phyloP scores from a whole-genome alignment of 1,284 basidiomycete species.

The Polyporus tsugae region DNA sequence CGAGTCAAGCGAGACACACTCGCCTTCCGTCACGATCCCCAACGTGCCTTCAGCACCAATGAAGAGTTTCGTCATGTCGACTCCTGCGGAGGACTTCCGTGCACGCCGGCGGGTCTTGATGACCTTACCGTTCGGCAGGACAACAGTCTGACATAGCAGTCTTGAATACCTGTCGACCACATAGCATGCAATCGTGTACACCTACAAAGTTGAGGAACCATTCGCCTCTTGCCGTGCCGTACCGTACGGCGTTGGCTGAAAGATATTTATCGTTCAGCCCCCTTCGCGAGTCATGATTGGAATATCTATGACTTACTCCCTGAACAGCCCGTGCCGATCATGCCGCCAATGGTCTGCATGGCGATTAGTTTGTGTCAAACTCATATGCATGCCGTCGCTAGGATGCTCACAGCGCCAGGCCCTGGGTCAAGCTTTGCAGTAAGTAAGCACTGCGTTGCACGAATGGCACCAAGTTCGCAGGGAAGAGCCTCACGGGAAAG shows the following conservation, averaged over 20 bases:
- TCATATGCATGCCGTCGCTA: background rate
- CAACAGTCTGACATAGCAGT: slow-evolving; percentile 73
- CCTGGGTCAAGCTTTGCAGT: slow-evolving; percentile 73
- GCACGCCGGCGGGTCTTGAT: slow-evolving; percentile 92
- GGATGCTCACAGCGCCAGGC: slow-evolving; percentile 58
- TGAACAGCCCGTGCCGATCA: slow-evolving; percentile 87
- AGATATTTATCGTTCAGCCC: background rate
- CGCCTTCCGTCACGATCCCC: slow-evolving; percentile 92
- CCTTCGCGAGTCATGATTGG: too few species aligned
- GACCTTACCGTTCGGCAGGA: slow-evolving; percentile 89
- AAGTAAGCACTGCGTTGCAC: background rate
- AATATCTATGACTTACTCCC: slow-evolving; percentile 60
- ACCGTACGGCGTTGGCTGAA: slow-evolving; percentile 69
- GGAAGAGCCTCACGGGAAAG: slow-evolving; percentile 74
- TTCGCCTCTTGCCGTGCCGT: slow-evolving; percentile 59
- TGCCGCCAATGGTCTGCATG: slow-evolving; percentile 81
- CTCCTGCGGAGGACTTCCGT: slow-evolving; percentile 91
- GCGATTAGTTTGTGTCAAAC: background rate
- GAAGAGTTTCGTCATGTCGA: slow-evolving; percentile 91
- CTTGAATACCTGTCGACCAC: background rate
- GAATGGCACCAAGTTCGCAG: background rate
- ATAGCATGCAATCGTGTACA: background rate
- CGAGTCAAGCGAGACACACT: slow-evolving; percentile 3
- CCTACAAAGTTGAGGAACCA: slow-evolving; percentile 78
- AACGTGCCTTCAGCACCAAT: slow-evolving; percentile 95